Evolutionary conservation across 192 early-diverging fungal genomes (phyloP).

Genomic region (Thamnidium elegans): DNA sequence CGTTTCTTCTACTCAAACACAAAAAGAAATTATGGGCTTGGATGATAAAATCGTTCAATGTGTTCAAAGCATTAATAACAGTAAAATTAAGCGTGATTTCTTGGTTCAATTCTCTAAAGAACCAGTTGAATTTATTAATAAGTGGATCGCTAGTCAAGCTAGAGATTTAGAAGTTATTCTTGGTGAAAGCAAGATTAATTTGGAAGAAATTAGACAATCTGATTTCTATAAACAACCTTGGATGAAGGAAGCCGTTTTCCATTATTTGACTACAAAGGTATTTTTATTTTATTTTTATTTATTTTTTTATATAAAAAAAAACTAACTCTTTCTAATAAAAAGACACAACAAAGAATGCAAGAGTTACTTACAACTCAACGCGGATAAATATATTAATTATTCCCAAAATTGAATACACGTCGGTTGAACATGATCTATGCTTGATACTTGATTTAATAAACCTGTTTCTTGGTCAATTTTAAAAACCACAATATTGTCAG

Average conservation of each 20-base stretch:
- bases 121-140: slow-evolving; percentile 86
- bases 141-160: slow-evolving; percentile 91
- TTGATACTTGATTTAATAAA: slow-evolving; percentile 8
- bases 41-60: slow-evolving; percentile 73
- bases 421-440: slow-evolving; percentile 17
- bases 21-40: slow-evolving; percentile 41
- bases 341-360: slow-evolving; percentile 40
- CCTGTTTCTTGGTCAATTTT: slow-evolving; percentile 28
- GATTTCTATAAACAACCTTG: slow-evolving; percentile 75
- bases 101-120: slow-evolving; percentile 82
- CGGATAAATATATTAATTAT: slow-evolving; percentile 4
- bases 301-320: no score
- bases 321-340: background rate
- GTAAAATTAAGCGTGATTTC: slow-evolving; percentile 90
- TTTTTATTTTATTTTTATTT: background rate
- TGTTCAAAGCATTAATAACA: slow-evolving; percentile 83
- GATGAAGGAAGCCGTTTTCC: slow-evolving; percentile 89
- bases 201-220: slow-evolving; percentile 67
- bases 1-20: slow-evolving; percentile 42
- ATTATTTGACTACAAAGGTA: slow-evolving; percentile 77
- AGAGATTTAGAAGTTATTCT: slow-evolving; percentile 90
- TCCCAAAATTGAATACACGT: slow-evolving; percentile 36
- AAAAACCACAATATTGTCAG: slow-evolving; percentile 30
- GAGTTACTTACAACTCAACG: slow-evolving; percentile 30
- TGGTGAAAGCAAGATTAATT: slow-evolving; percentile 70